Evolutionary conservation across 2,329 filamentous ascomycete species (phyloP), one percentile per base, ranked within the genome.

Genomic region (Hysterium pulicare): DNA sequence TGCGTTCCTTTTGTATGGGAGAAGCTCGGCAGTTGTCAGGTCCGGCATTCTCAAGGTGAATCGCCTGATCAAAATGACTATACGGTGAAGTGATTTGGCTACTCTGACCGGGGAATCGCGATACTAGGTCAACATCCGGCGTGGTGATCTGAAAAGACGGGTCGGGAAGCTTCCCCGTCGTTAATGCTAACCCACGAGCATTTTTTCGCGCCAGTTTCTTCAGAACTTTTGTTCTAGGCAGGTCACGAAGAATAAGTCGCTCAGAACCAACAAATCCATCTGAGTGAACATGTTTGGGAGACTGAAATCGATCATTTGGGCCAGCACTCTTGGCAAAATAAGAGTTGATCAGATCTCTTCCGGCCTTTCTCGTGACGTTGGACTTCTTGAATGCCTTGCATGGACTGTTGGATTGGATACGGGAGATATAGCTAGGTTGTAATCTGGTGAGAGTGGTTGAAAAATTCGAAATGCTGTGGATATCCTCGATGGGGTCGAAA

Each of bases 401-500:
- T 4, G 4, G 32, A 11, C n/a, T 34, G 13, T 11, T 5, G 16
- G 21, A 34, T 11, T 19, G 5, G 10, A 11, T 4, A 4, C 15
- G 10, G 16, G 11, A 10, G 13, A 17, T 11, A 5, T n/a, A 11
- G 11, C 3, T 4, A 17, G 4, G 3, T 11, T 17, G 3, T 34
- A 19, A 17, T 4, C 4, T 17, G 5, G 32, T 15, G 6, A 34
- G 4, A 7, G 11, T 34, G 16, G 11, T 19, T 17, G 15, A 19
- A 15, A 11, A 10, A 17, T 5, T 15, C 13, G 21, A 17, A 4
- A 19, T 4, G 10, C 16, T 19, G 17, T 61, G 53, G 21, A 34
- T 55, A n/a, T 64, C 55, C 31, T 61, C 47, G 36, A 62, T 61
- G 3, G 61, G 52, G 39, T 64, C 61, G 17, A 31, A 26, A 2